A percentile compares a stretch with the other conserved stretches of the same genome.
These are phyloP conservation scores for Paracoccidioides brasiliensis DNA, from an alignment of 2,329 filamentous ascomycete genomes.

Conservation along the genomic window DNA sequence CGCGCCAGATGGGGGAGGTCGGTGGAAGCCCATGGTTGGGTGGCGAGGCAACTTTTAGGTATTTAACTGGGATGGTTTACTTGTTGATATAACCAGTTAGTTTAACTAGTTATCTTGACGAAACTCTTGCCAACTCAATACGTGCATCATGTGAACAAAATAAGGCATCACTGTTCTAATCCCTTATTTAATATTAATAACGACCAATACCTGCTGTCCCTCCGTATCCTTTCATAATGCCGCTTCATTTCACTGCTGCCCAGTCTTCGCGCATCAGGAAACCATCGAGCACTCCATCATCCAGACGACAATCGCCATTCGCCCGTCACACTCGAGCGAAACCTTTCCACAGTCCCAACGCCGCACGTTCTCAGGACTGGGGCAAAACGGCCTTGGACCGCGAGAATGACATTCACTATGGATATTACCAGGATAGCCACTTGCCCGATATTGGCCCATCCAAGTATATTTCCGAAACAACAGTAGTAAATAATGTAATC, in stretches of 20 bases:
- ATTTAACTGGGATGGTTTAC: too few relatives aligned
- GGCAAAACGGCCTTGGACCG: slow-evolving; percentile 15
- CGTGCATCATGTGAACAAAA: too few relatives aligned
- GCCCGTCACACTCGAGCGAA: slow-evolving; percentile 30
- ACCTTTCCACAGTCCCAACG: slow-evolving; percentile 10
- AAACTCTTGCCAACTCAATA: too few relatives aligned
- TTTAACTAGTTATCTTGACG: too few relatives aligned
- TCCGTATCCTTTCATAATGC: slow-evolving; percentile 21
- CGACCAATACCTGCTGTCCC: neutral
- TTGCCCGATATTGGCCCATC: slow-evolving; percentile 42
- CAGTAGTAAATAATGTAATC: slow-evolving; percentile 36
- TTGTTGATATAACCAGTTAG: too few relatives aligned
- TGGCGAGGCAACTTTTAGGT: too few relatives aligned
- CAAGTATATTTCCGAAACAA: slow-evolving; percentile 35
- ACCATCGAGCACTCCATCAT: slow-evolving; percentile 18
- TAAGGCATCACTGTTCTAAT: too few relatives aligned
- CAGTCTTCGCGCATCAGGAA: slow-evolving; percentile 36
- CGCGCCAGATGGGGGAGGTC: too few relatives aligned
- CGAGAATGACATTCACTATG: slow-evolving; percentile 10
- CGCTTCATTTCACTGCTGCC: slow-evolving; percentile 36
- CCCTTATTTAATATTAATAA: too few relatives aligned
- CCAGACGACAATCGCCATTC: slow-evolving; percentile 29
- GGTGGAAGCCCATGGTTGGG: too few relatives aligned
- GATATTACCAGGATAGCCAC: slow-evolving; percentile 19
- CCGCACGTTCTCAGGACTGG: slow-evolving; percentile 1